Evolutionary conservation across 495 filamentous ascomycete species (phyloP).

Genomic region (Cairneyella variabilis): DNA sequence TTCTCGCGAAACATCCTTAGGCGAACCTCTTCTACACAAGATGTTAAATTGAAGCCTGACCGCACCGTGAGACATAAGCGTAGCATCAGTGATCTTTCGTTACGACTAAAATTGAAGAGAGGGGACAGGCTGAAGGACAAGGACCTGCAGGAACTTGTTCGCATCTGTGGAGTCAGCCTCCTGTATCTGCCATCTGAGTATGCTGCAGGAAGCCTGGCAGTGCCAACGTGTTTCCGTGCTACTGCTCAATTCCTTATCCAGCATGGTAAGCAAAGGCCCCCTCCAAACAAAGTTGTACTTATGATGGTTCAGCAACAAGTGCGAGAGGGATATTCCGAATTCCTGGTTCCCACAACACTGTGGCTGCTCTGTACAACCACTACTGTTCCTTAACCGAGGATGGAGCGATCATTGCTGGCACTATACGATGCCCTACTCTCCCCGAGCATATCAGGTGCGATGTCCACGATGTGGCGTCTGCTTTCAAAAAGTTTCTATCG

Average conservation of each 20-base stretch:
- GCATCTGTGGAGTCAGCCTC: constrained; percentile 68
- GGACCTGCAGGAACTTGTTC: constrained; percentile 59
- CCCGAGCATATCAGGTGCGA: constrained; percentile 49
- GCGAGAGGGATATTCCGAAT: constrained; percentile 58
- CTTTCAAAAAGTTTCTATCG: constrained; percentile 66
- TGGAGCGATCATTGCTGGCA: constrained; percentile 42
- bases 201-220: constrained; percentile 55
- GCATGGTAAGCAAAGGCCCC: constrained; percentile 49
- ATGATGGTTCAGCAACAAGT: constrained; percentile 7
- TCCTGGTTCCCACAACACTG: constrained; percentile 49
- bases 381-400: constrained; percentile 52
- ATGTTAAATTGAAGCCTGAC: constrained; percentile 27
- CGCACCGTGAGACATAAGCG: constrained; percentile 34
- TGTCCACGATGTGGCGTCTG: constrained; percentile 67
- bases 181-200: constrained; percentile 65
- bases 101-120: constrained; percentile 46
- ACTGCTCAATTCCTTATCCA: constrained; percentile 61
- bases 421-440: constrained; percentile 49
- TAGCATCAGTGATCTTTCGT: constrained; percentile 46
- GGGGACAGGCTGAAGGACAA: constrained; percentile 58
- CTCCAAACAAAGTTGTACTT: constrained; percentile 1
- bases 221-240: constrained; percentile 75
- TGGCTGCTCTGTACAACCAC: constrained; percentile 58
- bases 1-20: constrained; percentile 30
- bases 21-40: constrained; percentile 27